Evolutionary conservation across 192 early-diverging fungal species (phyloP), one percentile per base, ranked within the genome.

Genomic region (Podochytrium sp.): DNA sequence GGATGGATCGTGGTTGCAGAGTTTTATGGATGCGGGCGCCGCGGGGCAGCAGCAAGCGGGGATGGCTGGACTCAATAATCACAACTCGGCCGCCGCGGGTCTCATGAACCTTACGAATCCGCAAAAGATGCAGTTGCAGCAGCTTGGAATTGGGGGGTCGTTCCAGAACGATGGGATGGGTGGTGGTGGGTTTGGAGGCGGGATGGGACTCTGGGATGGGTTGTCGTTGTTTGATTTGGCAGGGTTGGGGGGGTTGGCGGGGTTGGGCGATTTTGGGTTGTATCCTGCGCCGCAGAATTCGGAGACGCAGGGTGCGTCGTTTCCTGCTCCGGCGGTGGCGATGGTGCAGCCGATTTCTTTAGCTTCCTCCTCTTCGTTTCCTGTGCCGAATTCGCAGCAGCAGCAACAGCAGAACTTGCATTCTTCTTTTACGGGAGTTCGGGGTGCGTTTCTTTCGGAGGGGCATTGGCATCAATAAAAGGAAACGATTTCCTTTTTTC

Each of bases 211-310:
- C 6, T 74, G 59, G 72, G 72, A 74, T 51, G 57, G 59, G 30
- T 52, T 62, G 40, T 63, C 33, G 12, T 38, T 74, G 43, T 74
- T 74, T 74, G 72, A 74, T 52, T 51, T 74, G 30, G 72, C 72
- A 30, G 72, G 72, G 2, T 35, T 74, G 42, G 72, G 72, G 10
- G 72, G 59, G 20, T 37, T 74, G 4, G 38, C 18, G 32, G 66
- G 40, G 55, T 23, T 35, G 32, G 35, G 32, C 20, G 40, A 51
- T 25, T n/a, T 23, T 14, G 64, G 14, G 14, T 58, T 39, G 18
- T 35, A 14, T 16, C n/a, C n/a, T n/a, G n/a, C n/a, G n/a, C n/a
- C n/a, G n/a, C n/a, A n/a, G n/a, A n/a, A n/a, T n/a, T n/a, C n/a
- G n/a, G n/a, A n/a, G n/a, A n/a, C n/a, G n/a, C n/a, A n/a, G n/a